Evolutionary conservation across 345 rosid species (phyloP), one percentile per base, ranked within the genome.

Genomic region (Iberis pinnata): DNA sequence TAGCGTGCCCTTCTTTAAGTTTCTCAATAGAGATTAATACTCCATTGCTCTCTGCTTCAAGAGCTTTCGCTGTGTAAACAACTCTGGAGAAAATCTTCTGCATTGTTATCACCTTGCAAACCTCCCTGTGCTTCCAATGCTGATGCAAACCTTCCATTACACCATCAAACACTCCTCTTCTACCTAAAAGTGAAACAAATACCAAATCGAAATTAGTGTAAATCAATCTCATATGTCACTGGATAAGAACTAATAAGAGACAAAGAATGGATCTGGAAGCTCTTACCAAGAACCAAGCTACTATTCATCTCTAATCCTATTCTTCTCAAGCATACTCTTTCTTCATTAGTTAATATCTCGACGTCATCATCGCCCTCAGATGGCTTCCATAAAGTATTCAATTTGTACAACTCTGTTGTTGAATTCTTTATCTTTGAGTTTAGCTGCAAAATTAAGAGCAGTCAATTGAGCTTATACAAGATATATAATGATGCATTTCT

Each of bases 71-170:
- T 27, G 92, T 80, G 65, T 65, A 56, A 64, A 79, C 63, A 64
- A 82, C 82, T 60, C 79, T 75, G 18, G 67, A 56, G 60, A 74
- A 67, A 6, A 56, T 29, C 75, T 71, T 80, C 75, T 88, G 97
- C 87, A 75, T 80, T 3, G 95, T 76, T 33, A 88, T 75, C 68
- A 85, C 85, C 73, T 79, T 82, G 9, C 66, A 83, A 37, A 88
- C 95, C 63, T 88, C 97, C 54, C 84, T 73, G 58, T 82, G 81
- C 75, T 88, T 88, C 97, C 95, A 88, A 44, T 85, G 97, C 73
- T 88, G 95, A 76, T 82, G 87, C 29, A 88, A 44, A 59, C 88
- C 90, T 75, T 88, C 97, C 43, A 85, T 70, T 47, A 85, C 86
- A 57, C 97, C 97, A 76, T 63, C 74, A 69, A 88, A 85, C 46